Base-by-base conservation (phyloP, 257 asterid species). In the Voacanga thouarsii region DNA sequence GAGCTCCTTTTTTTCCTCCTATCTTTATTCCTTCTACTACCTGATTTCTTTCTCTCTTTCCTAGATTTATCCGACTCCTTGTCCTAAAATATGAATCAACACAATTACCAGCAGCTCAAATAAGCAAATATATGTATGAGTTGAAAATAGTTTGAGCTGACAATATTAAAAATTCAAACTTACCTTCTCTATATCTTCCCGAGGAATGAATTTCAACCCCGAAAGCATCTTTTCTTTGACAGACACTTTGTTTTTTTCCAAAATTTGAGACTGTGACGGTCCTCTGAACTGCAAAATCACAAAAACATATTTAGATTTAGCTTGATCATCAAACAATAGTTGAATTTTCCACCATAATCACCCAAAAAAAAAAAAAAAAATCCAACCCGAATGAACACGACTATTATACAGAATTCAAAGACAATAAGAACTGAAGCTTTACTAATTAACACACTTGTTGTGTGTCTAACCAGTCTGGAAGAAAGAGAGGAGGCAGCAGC, bases 21-120 rank as follows among this genome's bases (percentile, higher is more conserved):
- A 75, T 69, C 81, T 28, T 82, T 89, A 59, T 86, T 87, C 81
- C 86, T 91, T 76, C 47, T 80, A 75, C 76, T 85, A 18, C 81
- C 75, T 37, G 95, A 86, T 83, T 87, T 88, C 78, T 84, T 87
- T 72, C 71, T 86, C 80, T 74, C 84, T 74, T 84, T 86, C 47
- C 74, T 80, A 26, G 90, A 85, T 76, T 74, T 87, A 61, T 55
- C 80, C 43, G 47, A 63, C 19, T 79, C 83, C 56, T 79, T 88
- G 75, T 85, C 89, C 65, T 55, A 30, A 73, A 50, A 50, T 39
- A 50, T n/a, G 56, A 44, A 61, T 45, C 3, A n/a, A 55, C 24
- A 63, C 26, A 24, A 72, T 68, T 50, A 28, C 6, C 6, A 47
- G 11, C 72, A 80, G 37, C 65, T 21, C 21, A 63, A 63, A 63